Percentiles rank a stretch among this genome's conserved stretches.
These are phyloP conservation scores for Monosporascus sp. DNA, from an alignment of 2,329 filamentous ascomycete species.

Conservation along the genomic window DNA sequence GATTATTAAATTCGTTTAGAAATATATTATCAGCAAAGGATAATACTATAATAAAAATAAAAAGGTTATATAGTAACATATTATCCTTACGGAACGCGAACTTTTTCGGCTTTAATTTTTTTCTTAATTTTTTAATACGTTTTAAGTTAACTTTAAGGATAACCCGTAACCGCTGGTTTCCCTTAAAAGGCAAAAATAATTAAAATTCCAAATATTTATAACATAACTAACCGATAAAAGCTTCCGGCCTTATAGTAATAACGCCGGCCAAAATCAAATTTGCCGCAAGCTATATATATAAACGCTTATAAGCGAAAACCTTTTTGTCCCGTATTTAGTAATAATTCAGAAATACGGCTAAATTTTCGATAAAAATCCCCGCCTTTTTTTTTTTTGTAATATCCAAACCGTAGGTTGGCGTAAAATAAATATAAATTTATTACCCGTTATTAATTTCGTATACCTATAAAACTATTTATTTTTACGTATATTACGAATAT, in stretches of 20 bases:
- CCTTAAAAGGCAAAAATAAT: background rate
- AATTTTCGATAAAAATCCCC: background rate
- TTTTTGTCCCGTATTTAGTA: background rate
- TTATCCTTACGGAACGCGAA: background rate
- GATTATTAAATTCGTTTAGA: background rate
- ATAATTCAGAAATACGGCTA: background rate
- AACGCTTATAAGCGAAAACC: background rate
- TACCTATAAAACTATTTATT: background rate
- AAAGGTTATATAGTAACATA: background rate
- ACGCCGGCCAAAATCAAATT: background rate
- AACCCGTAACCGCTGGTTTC: background rate
- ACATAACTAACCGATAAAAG: background rate
- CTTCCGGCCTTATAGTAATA: background rate
- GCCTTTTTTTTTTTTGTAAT: background rate
- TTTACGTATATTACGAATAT: background rate
- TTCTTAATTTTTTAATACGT: background rate
- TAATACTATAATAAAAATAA: background rate
- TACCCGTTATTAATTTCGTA: background rate
- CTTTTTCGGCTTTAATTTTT: background rate
- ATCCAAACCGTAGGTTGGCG: background rate
- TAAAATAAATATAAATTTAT: background rate
- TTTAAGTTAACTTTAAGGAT: background rate
- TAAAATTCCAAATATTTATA: background rate
- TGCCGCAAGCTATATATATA: background rate
- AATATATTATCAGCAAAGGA: background rate